Evolutionary conservation across 148 eudicot species (phyloP), one percentile per base, ranked within the genome.

Genomic region (Chenopodium quinoa): DNA sequence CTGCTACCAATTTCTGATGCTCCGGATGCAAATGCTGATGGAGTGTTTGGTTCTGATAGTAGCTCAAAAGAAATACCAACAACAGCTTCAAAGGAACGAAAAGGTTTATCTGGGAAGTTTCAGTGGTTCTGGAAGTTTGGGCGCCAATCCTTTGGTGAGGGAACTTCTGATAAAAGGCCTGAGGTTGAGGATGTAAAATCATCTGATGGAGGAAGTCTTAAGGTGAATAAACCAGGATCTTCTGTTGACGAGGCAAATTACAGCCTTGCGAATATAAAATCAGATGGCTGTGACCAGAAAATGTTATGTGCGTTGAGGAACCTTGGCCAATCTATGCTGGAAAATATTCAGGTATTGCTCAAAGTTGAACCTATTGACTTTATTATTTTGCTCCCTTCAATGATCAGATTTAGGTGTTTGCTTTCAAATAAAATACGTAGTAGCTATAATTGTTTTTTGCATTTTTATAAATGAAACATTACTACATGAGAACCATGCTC

Each of bases 321-420:
- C 80, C 92, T 96, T 75, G 95, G 98, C 54, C 98, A 94, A 73
- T 91, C 98, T 37, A 93, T 96, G 97, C 82, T 92, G 37, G 98
- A 96, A 44, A 93, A 96, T 82, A 91, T 96, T 88, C 97, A 96
- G 99, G 99, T 96, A 94, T 50, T 20, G 44, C 46, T 48, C 73
- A 8, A 76, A 16, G 17, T 29, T 62, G 25, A 20, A 66, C 62
- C 23, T 81, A 25, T 54, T 10, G 47, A 27, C 27, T 22, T n/a
- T 50, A 50, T 19, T 27, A 47, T 17, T 66, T 58, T 31, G 37
- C 44, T 72, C 56, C 50, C 9, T 46, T 32, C 19, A 34, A n/a
- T 23, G 47, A 32, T 50, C 13, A 32, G 19, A n/a, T 64, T 20
- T 50, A 48, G 64, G 60, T 60, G 4, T 46, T 67, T 67, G 23